Evolutionary conservation across 208 protist species (phyloP).

Genomic region (Leptomonas pyrrhocoris): DNA sequence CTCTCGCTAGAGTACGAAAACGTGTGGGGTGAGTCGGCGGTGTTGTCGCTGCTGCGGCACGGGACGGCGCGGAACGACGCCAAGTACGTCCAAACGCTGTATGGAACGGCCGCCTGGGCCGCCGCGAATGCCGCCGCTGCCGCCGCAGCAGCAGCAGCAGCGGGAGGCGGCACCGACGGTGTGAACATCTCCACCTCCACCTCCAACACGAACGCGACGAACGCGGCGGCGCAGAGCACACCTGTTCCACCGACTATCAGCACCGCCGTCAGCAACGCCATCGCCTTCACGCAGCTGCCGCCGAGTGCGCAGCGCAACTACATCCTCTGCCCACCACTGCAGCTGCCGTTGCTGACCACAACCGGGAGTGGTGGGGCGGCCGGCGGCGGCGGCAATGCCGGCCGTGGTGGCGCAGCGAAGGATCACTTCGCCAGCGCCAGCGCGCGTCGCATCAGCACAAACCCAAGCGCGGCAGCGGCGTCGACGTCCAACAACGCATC

Average conservation of each 20-base stretch:
- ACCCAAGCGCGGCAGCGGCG: not conserved
- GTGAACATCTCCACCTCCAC: not conserved
- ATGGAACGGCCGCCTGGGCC: not conserved
- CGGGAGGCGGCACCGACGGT: not conserved
- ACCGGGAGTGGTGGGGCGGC: slow-evolving; percentile 20
- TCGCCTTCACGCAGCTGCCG: slow-evolving; percentile 49
- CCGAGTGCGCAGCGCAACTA: slow-evolving; percentile 63
- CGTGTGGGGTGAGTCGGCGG: slow-evolving; percentile 64
- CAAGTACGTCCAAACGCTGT: slow-evolving; percentile 33
- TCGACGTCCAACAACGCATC: not conserved
- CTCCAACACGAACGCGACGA: not conserved
- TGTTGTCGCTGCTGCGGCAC: slow-evolving; percentile 75
- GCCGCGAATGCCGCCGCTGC: not conserved
- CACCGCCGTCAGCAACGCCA: slow-evolving; percentile 15
- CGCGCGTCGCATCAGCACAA: slow-evolving; percentile 3
- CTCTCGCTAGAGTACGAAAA: slow-evolving; percentile 74
- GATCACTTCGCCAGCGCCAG: not conserved
- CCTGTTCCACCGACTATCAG: not conserved
- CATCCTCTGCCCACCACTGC: slow-evolving; percentile 56
- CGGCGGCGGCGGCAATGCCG: not conserved
- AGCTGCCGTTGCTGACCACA: slow-evolving; percentile 28
- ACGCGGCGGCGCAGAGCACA: slow-evolving; percentile 17
- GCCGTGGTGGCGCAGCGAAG: slow-evolving; percentile 4
- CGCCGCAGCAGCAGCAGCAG: not conserved
- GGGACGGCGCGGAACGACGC: slow-evolving; percentile 72